Evolutionary conservation across 768 basidiomycete genomes (phyloP).

Genomic region (Boletus eberwhitei): DNA sequence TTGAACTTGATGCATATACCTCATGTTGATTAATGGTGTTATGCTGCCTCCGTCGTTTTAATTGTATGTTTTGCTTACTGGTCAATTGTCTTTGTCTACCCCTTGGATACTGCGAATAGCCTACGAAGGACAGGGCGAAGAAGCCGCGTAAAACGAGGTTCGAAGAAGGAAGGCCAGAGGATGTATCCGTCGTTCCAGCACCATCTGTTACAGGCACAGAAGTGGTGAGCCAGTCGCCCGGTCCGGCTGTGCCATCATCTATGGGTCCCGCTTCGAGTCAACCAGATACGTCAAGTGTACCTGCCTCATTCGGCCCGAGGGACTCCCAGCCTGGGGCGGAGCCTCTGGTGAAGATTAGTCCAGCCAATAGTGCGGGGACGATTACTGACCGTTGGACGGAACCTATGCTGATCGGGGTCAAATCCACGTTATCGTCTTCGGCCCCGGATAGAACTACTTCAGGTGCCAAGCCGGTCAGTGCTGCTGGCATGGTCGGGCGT

Average conservation of each 20-base stretch:
- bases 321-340: neutral
- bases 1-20: constrained; percentile 22
- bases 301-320: neutral
- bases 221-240: neutral
- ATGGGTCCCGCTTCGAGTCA: constrained; percentile 3
- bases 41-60: constrained; percentile 24
- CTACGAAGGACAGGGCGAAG: constrained; percentile 69
- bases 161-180: constrained; percentile 12
- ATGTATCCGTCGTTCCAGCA: neutral
- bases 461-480: constrained; percentile 12
- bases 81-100: neutral
- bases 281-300: neutral
- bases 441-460: neutral
- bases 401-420: constrained; percentile 32
- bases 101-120: constrained; percentile 41
- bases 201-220: neutral
- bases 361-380: constrained; percentile 10
- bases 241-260: neutral
- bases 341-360: constrained; percentile 4
- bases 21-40: constrained; percentile 33
- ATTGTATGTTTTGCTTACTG: constrained; percentile 27
- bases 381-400: constrained; percentile 34
- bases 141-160: constrained; percentile 53
- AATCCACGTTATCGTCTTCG: constrained; percentile 12
- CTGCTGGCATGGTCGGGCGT: constrained; percentile 34